Evolutionary conservation across 257 asterid genomes (phyloP).

Genomic region (Penstemon newberryi): DNA sequence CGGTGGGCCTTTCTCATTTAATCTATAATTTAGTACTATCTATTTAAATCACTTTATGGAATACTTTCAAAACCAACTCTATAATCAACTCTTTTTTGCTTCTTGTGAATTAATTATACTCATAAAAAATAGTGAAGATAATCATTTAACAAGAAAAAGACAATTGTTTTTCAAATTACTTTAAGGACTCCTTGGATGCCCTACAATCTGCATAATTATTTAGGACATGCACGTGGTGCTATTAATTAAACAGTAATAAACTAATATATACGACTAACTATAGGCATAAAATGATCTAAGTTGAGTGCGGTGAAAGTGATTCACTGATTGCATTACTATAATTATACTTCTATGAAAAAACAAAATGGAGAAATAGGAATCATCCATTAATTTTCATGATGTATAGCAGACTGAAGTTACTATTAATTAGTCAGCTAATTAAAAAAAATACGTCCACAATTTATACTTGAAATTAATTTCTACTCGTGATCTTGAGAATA

Average conservation of each 20-base stretch:
- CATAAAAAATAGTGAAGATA: slow-evolving; percentile 24
- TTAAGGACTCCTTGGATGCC: not conserved
- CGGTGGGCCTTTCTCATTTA: not conserved
- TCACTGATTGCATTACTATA: not conserved
- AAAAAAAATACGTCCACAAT: no score
- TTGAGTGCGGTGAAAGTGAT: not conserved
- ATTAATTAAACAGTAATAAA: not conserved
- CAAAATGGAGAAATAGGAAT: not conserved
- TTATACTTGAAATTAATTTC: no score
- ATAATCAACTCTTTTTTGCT: not conserved
- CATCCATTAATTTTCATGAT: no score
- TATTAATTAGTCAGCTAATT: no score
- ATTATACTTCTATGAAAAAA: no score
- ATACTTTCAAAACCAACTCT: not conserved
- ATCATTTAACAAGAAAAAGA: slow-evolving; percentile 20
- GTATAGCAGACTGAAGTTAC: no score
- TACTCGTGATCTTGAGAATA: no score
- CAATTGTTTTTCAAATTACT: slow-evolving; percentile 6
- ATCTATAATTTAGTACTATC: slow-evolving; percentile 9
- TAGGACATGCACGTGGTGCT: slow-evolving; percentile 17
- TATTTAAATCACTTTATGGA: slow-evolving; percentile 9
- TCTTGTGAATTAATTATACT: slow-evolving; percentile 9
- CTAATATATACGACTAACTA: not conserved
- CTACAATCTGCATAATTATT: not conserved
- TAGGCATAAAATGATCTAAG: not conserved